Evolutionary conservation across 352 stramenopile species (phyloP), one percentile per base, ranked within the genome.

Genomic region (Phytopythium delawarense): DNA sequence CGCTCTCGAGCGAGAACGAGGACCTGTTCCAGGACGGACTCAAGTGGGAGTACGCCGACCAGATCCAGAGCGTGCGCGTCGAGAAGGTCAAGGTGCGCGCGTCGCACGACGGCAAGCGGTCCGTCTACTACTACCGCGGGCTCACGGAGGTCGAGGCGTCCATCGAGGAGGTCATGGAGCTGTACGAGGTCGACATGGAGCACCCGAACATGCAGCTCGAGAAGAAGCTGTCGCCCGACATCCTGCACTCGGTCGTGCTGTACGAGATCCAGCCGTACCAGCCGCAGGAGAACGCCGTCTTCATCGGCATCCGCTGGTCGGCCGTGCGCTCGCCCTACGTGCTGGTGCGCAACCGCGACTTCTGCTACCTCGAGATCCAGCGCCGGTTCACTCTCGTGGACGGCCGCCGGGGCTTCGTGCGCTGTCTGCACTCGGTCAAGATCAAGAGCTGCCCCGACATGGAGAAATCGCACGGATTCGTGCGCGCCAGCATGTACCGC

Each of bases 401-500:
- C 56, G 82, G 79, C 4, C 68, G 81, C 0, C 64, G 70, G 20
- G 86, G 86, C 20, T 94, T 91, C 54, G 80, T 74, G 46, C 80
- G 83, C 1, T 94, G 86, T 62, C 65, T 88, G 42, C 86, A 94
- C 66, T 93, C 84, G 32, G 85, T 94, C 57, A 94, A 92, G 66
- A 93, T 94, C 65, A 87, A 90, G 63, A 88, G 73, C 58, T 94
- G 86, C 20, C 81, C 81, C 0, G 80, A 92, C 49, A 88, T 94
- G 78, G 83, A 94, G 62, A 88, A 91, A 67, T 71, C 70, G 18
- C 81, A 92, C 51, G 79, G 80, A 6, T 93, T 88, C 50, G 82
- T 94, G 39, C 74, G 84, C 23, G 86, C 80, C 11, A 92, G 81
- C 64, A 90, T 93, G 70, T 94, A 94, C 62, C 81, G 86, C 23